A percentile compares a stretch with the other conserved stretches of the same genome.
phyloP scores from a whole-genome alignment of 768 basidiomycete genomes.

The Vararia minispora region DNA sequence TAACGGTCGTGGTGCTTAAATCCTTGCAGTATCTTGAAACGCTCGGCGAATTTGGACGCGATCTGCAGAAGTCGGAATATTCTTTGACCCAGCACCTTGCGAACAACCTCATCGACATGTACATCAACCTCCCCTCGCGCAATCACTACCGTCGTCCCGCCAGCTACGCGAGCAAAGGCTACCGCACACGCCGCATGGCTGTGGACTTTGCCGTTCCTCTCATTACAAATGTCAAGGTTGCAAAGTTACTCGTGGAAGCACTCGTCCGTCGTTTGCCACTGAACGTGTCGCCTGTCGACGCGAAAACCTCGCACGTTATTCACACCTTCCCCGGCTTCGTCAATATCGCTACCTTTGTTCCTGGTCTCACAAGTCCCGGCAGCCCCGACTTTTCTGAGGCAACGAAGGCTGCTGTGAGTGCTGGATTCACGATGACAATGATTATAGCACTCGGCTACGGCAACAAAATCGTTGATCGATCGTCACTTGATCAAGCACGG shows the following conservation, averaged over 20 bases:
- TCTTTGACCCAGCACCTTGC: slow-evolving; percentile 94
- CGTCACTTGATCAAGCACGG: slow-evolving; percentile 58
- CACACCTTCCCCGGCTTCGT: slow-evolving; percentile 87
- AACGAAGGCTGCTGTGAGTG: slow-evolving; percentile 75
- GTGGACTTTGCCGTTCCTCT: slow-evolving; percentile 97
- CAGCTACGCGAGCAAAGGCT: slow-evolving; percentile 94
- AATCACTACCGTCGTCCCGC: slow-evolving; percentile 96
- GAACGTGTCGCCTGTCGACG: slow-evolving; percentile 84
- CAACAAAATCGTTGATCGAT: slow-evolving; percentile 53
- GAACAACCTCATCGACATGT: slow-evolving; percentile 97
- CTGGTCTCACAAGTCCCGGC: slow-evolving; percentile 42
- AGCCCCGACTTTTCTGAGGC: slow-evolving; percentile 54
- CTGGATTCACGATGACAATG: slow-evolving; percentile 82
- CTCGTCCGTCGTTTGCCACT: slow-evolving; percentile 82
- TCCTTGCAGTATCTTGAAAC: slow-evolving; percentile 72
- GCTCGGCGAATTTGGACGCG: slow-evolving; percentile 60
- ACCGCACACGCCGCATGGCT: slow-evolving; percentile 94
- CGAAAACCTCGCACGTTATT: slow-evolving; percentile 87
- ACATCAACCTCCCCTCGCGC: slow-evolving; percentile 98
- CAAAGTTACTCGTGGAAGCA: slow-evolving; percentile 92
- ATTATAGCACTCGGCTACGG: slow-evolving; percentile 62
- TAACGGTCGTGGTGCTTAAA: neutral
- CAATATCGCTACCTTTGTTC: slow-evolving; percentile 82
- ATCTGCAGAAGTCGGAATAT: slow-evolving; percentile 91
- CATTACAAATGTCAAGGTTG: slow-evolving; percentile 98